Evolutionary conservation across 176 grass and related monocot species (phyloP).

Genomic region (Chloris gayana): DNA sequence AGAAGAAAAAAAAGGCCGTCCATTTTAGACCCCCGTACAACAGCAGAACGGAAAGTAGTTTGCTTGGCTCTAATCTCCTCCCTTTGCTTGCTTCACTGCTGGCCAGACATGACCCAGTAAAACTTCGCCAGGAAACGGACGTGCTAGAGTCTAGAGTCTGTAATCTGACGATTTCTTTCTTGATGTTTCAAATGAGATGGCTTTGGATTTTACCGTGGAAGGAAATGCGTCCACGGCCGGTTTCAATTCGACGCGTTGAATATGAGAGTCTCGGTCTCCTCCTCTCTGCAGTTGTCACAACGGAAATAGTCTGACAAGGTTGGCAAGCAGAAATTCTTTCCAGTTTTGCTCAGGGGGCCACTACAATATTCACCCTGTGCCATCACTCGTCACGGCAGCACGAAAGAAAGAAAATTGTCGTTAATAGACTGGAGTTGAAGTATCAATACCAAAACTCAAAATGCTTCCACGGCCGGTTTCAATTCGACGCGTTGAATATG

Average conservation of each 20-base stretch:
- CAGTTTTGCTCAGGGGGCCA: background rate
- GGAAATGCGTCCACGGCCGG: background rate
- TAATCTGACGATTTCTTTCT: background rate
- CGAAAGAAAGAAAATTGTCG: too few species aligned
- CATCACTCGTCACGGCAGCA: too few species aligned
- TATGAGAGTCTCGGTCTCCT: background rate
- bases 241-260: too few species aligned
- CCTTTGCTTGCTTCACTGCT: background rate
- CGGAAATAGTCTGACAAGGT: background rate
- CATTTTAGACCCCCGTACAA: background rate
- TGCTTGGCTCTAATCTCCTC: background rate
- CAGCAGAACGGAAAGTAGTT: background rate
- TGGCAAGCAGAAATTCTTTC: background rate
- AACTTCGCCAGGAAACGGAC: background rate
- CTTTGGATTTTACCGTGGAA: background rate
- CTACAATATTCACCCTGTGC: background rate
- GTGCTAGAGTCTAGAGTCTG: background rate
- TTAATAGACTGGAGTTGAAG: too few species aligned
- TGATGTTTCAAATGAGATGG: background rate
- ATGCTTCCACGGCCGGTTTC: background rate
- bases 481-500: too few species aligned
- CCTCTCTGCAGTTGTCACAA: background rate
- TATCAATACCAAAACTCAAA: too few species aligned
- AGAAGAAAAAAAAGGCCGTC: background rate
- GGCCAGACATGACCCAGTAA: background rate